Base-by-base conservation (phyloP, 2,329 filamentous ascomycete species). In the Teratosphaeria epicoccoides region DNA sequence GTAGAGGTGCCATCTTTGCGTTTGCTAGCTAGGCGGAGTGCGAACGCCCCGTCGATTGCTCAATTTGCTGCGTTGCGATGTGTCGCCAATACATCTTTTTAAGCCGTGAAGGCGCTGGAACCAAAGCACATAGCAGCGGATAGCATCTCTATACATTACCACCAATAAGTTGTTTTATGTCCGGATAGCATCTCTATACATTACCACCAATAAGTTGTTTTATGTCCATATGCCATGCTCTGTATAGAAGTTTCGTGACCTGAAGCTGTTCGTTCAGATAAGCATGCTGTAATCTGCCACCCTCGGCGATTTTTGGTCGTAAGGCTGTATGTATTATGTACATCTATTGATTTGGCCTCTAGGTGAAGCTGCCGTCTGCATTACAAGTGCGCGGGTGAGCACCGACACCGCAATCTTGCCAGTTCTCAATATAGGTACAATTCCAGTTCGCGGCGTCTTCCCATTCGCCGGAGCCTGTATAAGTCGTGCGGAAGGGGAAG, bases 361-460 rank as follows among this genome's bases (percentile, higher is more conserved):
- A 24, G 20, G 24, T 23, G 44, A 51, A 51, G 25, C 33, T 51
- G 17, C 61, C 61, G 53, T 63, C 61, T 26, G 52, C 57, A 24
- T 54, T 54, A 28, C 52, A 54, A 24, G 43, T 22, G 20, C 49
- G 24, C 43, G 49, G 49, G 33, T 51, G 33, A 26, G 49, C 44
- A 24, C 49, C 52, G 10, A 46, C 46, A 37, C 10, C 62, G 50
- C 63, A 66, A 25, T 59, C 49, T 49, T 55, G 55, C 62, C 62
- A 66, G 49, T 63, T 52, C 14, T 59, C 53, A 49, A 66, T 66
- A 45, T 59, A 52, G n/a, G 49, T 45, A 59, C 70, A 72, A 10
- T 50, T 63, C 65, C 70, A 73, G 49, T 62, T 68, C 14, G 53
- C 51, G 5, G 68, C 62, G 7, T 62, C 50, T 33, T 67, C 59